phyloP scores from a whole-genome alignment of 2,329 filamentous ascomycete species.

The Alternaria sp. region DNA sequence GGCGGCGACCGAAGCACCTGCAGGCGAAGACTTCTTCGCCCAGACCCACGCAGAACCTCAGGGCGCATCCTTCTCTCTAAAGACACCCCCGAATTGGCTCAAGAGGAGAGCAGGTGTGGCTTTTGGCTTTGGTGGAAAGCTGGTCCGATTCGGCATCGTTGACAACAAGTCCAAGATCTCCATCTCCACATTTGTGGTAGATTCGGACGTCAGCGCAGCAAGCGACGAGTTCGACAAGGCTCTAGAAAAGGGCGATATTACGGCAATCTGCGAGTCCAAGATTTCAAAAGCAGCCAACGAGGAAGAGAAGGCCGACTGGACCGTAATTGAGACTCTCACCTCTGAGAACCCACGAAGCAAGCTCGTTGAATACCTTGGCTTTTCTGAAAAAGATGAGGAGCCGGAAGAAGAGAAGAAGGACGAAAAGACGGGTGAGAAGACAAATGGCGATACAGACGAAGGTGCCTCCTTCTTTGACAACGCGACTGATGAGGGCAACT shows the following conservation, averaged over 20 bases:
- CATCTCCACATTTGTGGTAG: conserved; percentile 88
- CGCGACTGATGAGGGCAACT: conserved; percentile 75
- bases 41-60: conserved; percentile 92
- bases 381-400: conserved; percentile 65
- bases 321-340: conserved; percentile 87
- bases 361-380: conserved; percentile 90
- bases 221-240: conserved; percentile 88
- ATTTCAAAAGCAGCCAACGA: conserved; percentile 79
- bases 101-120: conserved; percentile 84
- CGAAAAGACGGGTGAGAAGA: conserved; percentile 56
- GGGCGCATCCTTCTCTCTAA: conserved; percentile 84
- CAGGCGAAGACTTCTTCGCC: conserved; percentile 96
- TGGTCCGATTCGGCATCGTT: conserved; percentile 77
- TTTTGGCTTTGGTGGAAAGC: conserved; percentile 94
- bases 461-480: conserved; percentile 82
- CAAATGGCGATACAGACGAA: conserved; percentile 56
- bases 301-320: conserved; percentile 96
- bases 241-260: conserved; percentile 78
- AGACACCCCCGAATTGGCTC: conserved; percentile 88
- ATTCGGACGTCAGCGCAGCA: conserved; percentile 81
- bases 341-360: conserved; percentile 84
- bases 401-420: conserved; percentile 38
- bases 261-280: conserved; percentile 79
- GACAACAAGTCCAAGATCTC: conserved; percentile 78
- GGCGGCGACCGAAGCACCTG: conserved; percentile 68